These are phyloP conservation scores for Quercus variabilis DNA, from an alignment of 306 rosid genomes.

Conservation along the genomic window DNA sequence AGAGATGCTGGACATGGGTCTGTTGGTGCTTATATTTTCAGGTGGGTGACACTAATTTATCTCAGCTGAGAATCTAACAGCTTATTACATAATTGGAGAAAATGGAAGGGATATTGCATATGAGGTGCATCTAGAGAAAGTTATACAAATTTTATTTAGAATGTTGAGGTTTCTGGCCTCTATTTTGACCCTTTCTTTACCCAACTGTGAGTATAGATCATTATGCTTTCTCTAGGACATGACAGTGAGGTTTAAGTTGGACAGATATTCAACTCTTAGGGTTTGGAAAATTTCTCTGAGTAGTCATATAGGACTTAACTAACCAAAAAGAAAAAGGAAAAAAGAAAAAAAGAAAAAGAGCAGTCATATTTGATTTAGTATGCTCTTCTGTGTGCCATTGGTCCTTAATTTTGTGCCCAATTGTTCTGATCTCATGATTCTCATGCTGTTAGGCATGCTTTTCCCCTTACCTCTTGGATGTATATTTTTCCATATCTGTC, in stretches of 20 bases:
- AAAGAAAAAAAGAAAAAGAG: neutral
- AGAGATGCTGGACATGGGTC: neutral
- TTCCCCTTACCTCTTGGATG: neutral
- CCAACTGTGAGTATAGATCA: neutral
- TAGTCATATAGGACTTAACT: neutral
- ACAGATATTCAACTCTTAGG: neutral
- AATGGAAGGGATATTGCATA: neutral
- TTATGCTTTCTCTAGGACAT: neutral
- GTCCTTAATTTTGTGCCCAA: neutral
- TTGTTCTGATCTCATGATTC: neutral
- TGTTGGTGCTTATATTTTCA: neutral
- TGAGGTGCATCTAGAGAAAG: neutral
- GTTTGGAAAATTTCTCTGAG: neutral
- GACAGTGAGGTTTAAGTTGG: neutral
- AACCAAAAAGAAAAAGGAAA: too few species aligned
- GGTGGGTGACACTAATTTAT: neutral
- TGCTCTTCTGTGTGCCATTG: neutral
- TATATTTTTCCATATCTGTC: neutral
- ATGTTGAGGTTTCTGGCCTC: neutral
- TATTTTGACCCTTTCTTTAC: neutral
- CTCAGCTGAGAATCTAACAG: neutral
- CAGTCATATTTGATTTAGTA: neutral
- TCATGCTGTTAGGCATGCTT: neutral
- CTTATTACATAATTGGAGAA: neutral
- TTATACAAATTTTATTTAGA: neutral